A percentile compares a stretch with the other conserved stretches of the same genome.
phyloP scores from a whole-genome alignment of 371 early-diverging fungal genomes.

The Circinella umbellata region DNA sequence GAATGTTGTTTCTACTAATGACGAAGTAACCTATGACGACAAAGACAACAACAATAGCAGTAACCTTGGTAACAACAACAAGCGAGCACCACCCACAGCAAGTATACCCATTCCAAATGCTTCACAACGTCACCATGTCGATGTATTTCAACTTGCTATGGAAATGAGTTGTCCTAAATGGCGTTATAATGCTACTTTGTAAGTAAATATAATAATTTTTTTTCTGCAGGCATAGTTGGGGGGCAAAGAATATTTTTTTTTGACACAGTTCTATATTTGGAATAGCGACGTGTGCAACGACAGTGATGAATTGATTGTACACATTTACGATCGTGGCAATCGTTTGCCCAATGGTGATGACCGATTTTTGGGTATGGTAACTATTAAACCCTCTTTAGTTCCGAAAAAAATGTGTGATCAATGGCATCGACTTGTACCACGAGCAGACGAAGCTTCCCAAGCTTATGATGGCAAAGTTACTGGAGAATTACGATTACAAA shows the following conservation, averaged over 20 bases:
- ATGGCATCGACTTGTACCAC: conserved; percentile 63
- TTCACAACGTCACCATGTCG: conserved; percentile 14
- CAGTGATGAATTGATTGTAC: conserved; percentile 64
- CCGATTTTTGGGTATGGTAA: conserved; percentile 68
- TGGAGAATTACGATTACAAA: conserved; percentile 72
- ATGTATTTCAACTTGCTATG: conserved; percentile 51
- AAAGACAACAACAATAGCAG: conserved; percentile 16
- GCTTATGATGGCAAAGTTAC: conserved; percentile 55
- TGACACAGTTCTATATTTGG: conserved; percentile 4
- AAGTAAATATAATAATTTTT: conserved; percentile 25
- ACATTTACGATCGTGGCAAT: conserved; percentile 67
- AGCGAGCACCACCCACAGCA: neutral
- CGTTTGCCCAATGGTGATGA: conserved; percentile 50
- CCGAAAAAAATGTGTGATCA: conserved; percentile 68
- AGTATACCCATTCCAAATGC: conserved; percentile 25
- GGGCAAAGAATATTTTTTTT: neutral
- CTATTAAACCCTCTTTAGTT: conserved; percentile 57
- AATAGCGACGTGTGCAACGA: conserved; percentile 66
- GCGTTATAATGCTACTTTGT: conserved; percentile 76
- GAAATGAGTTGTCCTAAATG: conserved; percentile 61
- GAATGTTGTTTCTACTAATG: conserved; percentile 45
- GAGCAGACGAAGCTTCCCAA: conserved; percentile 27
- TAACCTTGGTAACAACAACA: neutral
- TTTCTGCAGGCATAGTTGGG: no score
- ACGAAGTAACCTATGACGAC: conserved; percentile 21